Evolutionary conservation across 305 asterid species (phyloP).

Genomic region (Striga hermonthica): DNA sequence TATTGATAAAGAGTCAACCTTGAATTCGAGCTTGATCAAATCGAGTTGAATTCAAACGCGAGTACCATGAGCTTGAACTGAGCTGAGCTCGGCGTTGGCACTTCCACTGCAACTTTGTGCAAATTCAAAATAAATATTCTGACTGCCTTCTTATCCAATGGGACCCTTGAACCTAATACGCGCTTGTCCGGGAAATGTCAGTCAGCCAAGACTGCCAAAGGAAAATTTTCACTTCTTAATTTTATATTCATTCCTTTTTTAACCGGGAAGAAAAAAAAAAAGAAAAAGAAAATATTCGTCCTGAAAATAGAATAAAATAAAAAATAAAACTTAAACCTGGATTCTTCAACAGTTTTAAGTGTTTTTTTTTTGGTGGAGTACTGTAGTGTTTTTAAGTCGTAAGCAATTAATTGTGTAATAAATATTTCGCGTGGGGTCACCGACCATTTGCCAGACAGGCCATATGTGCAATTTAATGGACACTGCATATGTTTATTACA

Average conservation of each 20-base stretch:
- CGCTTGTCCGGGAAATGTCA: slow-evolving; percentile 29
- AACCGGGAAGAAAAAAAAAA: slow-evolving; percentile 7
- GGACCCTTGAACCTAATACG: neutral
- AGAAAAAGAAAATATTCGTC: neutral
- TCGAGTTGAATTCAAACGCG: too few species aligned
- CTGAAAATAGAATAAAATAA: too few species aligned
- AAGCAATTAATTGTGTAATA: neutral
- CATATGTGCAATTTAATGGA: slow-evolving; percentile 5
- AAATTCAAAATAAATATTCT: too few species aligned
- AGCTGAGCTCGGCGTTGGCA: too few species aligned
- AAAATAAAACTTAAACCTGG: neutral
- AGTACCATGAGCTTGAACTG: too few species aligned
- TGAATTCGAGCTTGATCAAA: too few species aligned
- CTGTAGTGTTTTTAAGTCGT: too few species aligned
- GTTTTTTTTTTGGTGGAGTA: too few species aligned
- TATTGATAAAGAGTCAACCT: too few species aligned
- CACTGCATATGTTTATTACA: too few species aligned
- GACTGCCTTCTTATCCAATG: neutral
- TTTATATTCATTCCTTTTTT: neutral
- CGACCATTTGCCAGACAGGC: slow-evolving; percentile 36
- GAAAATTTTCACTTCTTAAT: slow-evolving; percentile 10
- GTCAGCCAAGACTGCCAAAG: slow-evolving; percentile 17
- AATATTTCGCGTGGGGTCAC: slow-evolving; percentile 32
- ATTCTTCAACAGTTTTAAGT: neutral
- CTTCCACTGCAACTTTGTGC: neutral